These are phyloP conservation scores for Lignosus rhinocerotis DNA, from an alignment of 1,284 basidiomycete genomes.

Conservation along the genomic window DNA sequence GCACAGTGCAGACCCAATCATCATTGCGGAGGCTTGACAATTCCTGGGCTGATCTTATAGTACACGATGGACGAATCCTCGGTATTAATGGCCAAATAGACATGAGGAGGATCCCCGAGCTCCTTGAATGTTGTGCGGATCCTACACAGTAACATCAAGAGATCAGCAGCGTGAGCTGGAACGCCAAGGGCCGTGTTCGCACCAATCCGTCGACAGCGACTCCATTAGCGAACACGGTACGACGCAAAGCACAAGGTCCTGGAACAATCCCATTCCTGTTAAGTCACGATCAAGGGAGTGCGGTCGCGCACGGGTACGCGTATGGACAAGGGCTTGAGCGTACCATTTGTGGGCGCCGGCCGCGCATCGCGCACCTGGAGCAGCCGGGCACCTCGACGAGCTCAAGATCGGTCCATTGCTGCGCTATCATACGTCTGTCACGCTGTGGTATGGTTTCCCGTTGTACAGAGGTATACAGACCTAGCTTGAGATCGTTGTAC, in stretches of 20 bases:
- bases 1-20: not conserved
- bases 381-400: constrained; percentile 60
- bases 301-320: not conserved
- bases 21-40: constrained; percentile 69
- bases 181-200: constrained; percentile 14
- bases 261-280: not conserved
- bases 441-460: not conserved
- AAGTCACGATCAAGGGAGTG: not conserved
- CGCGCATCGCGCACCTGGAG: constrained; percentile 58
- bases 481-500: constrained; percentile 38
- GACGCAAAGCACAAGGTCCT: constrained; percentile 48
- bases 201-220: constrained; percentile 55
- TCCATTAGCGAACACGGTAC: constrained; percentile 72
- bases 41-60: constrained; percentile 75
- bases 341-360: constrained; percentile 57
- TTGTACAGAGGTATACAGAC: constrained; percentile 10
- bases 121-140: constrained; percentile 55
- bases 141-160: constrained; percentile 39
- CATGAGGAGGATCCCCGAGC: constrained; percentile 46
- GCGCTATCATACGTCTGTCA: constrained; percentile 44
- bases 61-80: constrained; percentile 82
- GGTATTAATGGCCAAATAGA: constrained; percentile 71
- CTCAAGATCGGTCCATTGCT: constrained; percentile 67
- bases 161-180: not conserved
- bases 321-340: constrained; percentile 16